Base-by-base conservation (phyloP, 192 early-diverging fungal genomes). In the Globomyces pollinis-pini region DNA sequence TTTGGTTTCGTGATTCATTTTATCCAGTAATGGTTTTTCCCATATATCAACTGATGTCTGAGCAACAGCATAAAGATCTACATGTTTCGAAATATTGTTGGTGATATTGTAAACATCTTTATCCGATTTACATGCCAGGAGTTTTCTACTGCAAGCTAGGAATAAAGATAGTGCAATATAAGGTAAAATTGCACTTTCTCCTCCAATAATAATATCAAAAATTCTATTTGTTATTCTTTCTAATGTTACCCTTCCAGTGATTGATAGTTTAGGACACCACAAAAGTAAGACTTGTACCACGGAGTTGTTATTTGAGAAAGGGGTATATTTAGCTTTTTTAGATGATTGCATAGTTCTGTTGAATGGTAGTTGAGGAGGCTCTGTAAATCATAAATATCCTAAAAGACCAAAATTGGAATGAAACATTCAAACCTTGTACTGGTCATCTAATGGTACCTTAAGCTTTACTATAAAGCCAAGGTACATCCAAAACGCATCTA, bases 401-500 rank as follows among this genome's bases (percentile, higher is more conserved):
- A n/a, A n/a, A n/a, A n/a, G n/a, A n/a, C n/a, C n/a, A n/a, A n/a
- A n/a, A n/a, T 35, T 59, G 53, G 3, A 76, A 56, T 30, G 73
- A 57, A n/a, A 35, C 44, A 12, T 58, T 24, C 33, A 77, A 42
- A 0, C 38, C 59, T 18, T 23, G 30, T 24, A 66, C 66, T 55
- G 59, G 54, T 15, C 30, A n/a, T 2, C 30, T 23, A n/a, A 8
- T 2, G 34, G 50, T 21, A 68, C 62, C 16, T 52, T 30, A 41
- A 57, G 59, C 24, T 26, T 26, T 31, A 18, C 16, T 21, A 74
- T 59, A 53, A 71, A 75, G 16, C 20, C 44, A 16, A 57, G 41
- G 20, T 72, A 65, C 8, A 78, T 49, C 69, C 66, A 78, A 45
- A 67, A 70, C n/a, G 76, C 68, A 49, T 78, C 76, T 0, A n/a